A percentile compares a stretch with the other conserved stretches of the same genome.
phyloP scores from a whole-genome alignment of 345 rosid species.

The Lepidium africanum region DNA sequence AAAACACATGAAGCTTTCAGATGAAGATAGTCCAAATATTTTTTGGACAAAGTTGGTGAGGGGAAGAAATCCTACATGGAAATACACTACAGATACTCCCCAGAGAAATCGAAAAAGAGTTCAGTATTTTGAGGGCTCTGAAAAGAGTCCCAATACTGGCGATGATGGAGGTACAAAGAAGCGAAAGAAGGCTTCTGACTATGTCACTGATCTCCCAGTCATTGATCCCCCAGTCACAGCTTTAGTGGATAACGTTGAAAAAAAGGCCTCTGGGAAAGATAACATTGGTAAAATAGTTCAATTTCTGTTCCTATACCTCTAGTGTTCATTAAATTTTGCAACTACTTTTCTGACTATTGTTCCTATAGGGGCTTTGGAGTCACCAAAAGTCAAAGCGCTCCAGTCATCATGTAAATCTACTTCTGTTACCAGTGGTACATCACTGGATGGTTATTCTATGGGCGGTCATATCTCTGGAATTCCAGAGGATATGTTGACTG shows the following conservation, averaged over 20 bases:
- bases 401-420: slow-evolving; percentile 20
- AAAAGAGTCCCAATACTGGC: slow-evolving; percentile 24
- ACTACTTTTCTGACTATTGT: slow-evolving; percentile 14
- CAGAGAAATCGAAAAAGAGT: slow-evolving; percentile 69
- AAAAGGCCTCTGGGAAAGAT: slow-evolving; percentile 15
- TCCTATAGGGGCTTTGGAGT: slow-evolving; percentile 41
- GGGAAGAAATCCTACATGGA: slow-evolving; percentile 69
- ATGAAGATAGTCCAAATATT: slow-evolving; percentile 47
- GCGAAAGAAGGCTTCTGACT: slow-evolving; percentile 39
- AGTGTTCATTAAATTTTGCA: slow-evolving; percentile 1
- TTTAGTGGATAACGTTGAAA: slow-evolving; percentile 24
- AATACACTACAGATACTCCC: slow-evolving; percentile 40
- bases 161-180: slow-evolving; percentile 40
- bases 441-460: slow-evolving; percentile 5
- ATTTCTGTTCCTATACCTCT: not conserved
- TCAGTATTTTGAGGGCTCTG: slow-evolving; percentile 27
- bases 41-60: slow-evolving; percentile 69
- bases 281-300: slow-evolving; percentile 40
- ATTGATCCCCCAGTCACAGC: slow-evolving; percentile 22
- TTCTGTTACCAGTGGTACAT: slow-evolving; percentile 4
- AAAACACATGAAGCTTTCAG: slow-evolving; percentile 33
- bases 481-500: slow-evolving; percentile 29
- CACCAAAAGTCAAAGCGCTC: slow-evolving; percentile 22
- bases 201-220: slow-evolving; percentile 24
- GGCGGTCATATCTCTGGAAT: slow-evolving; percentile 23